Percentiles rank a stretch among this genome's conserved stretches.
These are phyloP conservation scores for Phalaenopsis aphrodite DNA, from an alignment of 106 monocot genomes.

Conservation along the genomic window DNA sequence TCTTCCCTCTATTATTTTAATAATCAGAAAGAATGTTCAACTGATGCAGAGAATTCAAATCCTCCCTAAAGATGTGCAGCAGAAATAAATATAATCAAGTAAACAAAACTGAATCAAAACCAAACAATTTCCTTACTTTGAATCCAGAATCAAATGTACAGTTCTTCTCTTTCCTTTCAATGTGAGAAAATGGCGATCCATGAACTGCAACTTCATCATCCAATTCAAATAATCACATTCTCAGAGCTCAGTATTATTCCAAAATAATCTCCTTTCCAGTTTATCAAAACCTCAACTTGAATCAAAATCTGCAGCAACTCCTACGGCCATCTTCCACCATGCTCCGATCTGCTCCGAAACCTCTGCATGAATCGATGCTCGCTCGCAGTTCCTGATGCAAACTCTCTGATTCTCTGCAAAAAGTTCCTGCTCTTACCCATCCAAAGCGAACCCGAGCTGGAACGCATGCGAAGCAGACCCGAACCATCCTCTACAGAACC, in stretches of 20 bases:
- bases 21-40: too few species aligned
- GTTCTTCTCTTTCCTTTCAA: neutral
- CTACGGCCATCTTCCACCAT: neutral
- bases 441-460: slow-evolving; percentile 61
- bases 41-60: too few species aligned
- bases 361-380: slow-evolving; percentile 33
- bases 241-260: neutral
- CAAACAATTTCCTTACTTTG: neutral
- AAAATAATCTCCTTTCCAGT: neutral
- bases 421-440: slow-evolving; percentile 31
- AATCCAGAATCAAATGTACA: neutral
- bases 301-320: neutral
- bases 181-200: neutral
- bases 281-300: neutral
- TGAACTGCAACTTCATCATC: neutral
- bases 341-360: slow-evolving; percentile 14
- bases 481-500: slow-evolving; percentile 21
- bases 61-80: too few species aligned
- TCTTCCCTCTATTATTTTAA: too few species aligned
- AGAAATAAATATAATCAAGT: too few species aligned
- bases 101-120: too few species aligned
- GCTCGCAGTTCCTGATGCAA: slow-evolving; percentile 58
- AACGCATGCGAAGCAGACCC: slow-evolving; percentile 49
- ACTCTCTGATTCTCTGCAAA: slow-evolving; percentile 49
- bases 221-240: neutral